Conservation (phyloP, 176 grass and related monocot species). For the Cenchrus purpureus region DNA sequence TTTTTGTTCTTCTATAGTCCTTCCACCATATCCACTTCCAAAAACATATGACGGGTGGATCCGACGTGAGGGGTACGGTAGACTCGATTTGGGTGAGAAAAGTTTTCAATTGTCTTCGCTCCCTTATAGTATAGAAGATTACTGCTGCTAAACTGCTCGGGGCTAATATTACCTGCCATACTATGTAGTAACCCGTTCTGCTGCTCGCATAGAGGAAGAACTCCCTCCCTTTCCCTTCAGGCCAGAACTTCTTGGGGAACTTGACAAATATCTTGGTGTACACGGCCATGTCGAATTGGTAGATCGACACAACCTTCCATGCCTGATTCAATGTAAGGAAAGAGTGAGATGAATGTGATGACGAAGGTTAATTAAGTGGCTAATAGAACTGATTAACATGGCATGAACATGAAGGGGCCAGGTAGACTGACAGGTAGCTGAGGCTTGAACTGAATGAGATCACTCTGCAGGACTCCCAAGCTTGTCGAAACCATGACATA, state of each 20-base stretch:
- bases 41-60: too few species aligned
- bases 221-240: conserved; percentile 23
- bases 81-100: too few species aligned
- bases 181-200: conserved; percentile 53
- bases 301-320: conserved; percentile 60
- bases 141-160: too few species aligned
- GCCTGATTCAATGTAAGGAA: not conserved
- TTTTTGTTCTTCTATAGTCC: too few species aligned
- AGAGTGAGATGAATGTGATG: too few species aligned
- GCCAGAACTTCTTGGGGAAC: conserved; percentile 62
- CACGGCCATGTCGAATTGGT: conserved; percentile 67
- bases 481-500: conserved; percentile 62
- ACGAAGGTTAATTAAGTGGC: too few species aligned
- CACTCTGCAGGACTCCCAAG: conserved; percentile 60
- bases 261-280: conserved; percentile 80
- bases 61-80: too few species aligned
- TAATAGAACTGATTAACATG: too few species aligned
- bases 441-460: conserved; percentile 59
- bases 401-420: too few species aligned
- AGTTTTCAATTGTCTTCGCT: too few species aligned
- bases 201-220: conserved; percentile 66
- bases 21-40: too few species aligned
- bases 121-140: too few species aligned
- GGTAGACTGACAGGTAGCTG: conserved; percentile 25
- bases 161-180: conserved; percentile 45